Conservation (phyloP, 345 rosid genomes). For the Salix dunnii region DNA sequence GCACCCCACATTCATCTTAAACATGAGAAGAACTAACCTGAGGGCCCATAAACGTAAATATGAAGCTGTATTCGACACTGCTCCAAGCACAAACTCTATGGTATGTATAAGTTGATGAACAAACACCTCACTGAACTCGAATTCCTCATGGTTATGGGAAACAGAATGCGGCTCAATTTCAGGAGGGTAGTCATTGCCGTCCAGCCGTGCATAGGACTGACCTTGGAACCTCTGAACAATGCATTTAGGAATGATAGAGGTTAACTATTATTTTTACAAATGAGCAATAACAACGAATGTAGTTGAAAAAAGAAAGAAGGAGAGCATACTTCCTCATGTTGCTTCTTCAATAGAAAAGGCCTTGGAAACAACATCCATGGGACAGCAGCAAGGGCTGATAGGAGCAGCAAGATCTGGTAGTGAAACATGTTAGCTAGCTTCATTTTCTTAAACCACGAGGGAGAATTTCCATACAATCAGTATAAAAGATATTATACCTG, state of each 20-base stretch:
- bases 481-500: slow-evolving; percentile 4
- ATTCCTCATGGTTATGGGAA: slow-evolving; percentile 77
- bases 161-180: slow-evolving; percentile 48
- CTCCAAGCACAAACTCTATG: slow-evolving; percentile 96
- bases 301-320: not conserved
- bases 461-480: slow-evolving; percentile 1
- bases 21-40: slow-evolving; percentile 44
- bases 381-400: slow-evolving; percentile 79
- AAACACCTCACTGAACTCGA: slow-evolving; percentile 92
- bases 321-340: slow-evolving; percentile 61
- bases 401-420: slow-evolving; percentile 17
- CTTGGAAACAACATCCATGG: slow-evolving; percentile 98
- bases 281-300: not conserved
- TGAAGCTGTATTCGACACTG: slow-evolving; percentile 97
- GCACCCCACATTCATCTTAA: not conserved
- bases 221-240: slow-evolving; percentile 79
- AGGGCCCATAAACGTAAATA: slow-evolving; percentile 96
- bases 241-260: slow-evolving; percentile 2
- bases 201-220: slow-evolving; percentile 54
- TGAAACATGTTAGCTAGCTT: slow-evolving; percentile 4
- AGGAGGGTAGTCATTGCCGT: slow-evolving; percentile 61
- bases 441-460: not conserved
- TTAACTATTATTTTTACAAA: slow-evolving; percentile 2
- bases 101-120: slow-evolving; percentile 97
- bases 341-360: slow-evolving; percentile 91